Conservation (phyloP, 2,329 filamentous ascomycete species). For the Amauroascus verrucosus region DNA sequence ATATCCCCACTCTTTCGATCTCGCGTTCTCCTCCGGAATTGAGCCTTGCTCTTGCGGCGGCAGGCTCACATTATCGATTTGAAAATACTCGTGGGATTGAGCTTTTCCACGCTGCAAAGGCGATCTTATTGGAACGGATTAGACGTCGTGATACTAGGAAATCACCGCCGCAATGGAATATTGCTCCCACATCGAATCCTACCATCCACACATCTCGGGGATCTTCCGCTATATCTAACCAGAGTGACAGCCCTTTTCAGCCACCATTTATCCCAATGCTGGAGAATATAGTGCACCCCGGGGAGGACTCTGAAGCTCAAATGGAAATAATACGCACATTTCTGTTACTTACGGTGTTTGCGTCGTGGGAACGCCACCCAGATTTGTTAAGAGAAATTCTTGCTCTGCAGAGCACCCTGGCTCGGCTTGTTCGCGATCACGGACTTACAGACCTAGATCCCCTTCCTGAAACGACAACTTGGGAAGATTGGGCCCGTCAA, state of each 20-base stretch:
- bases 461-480: conserved; percentile 38
- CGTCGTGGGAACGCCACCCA: conserved; percentile 50
- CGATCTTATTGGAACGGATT: conserved; percentile 45
- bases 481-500: conserved; percentile 45
- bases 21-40: conserved; percentile 40
- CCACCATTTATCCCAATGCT: conserved; percentile 26
- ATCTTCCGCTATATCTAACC: conserved; percentile 35
- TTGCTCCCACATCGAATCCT: conserved; percentile 27
- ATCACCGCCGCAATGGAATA: conserved; percentile 35
- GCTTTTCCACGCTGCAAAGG: conserved; percentile 48
- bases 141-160: conserved; percentile 41
- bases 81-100: conserved; percentile 44
- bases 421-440: conserved; percentile 46
- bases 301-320: conserved; percentile 37
- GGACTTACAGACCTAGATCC: conserved; percentile 33
- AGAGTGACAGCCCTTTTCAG: conserved; percentile 37
- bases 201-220: conserved; percentile 32
- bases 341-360: conserved; percentile 47
- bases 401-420: conserved; percentile 47
- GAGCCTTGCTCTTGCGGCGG: conserved; percentile 42
- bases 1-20: conserved; percentile 40
- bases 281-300: conserved; percentile 28
- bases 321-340: conserved; percentile 44
- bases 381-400: conserved; percentile 49
- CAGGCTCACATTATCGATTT: conserved; percentile 41